Base-by-base conservation (phyloP, 1,284 basidiomycete species). In the Sporisorium iseilematis-ciliati region DNA sequence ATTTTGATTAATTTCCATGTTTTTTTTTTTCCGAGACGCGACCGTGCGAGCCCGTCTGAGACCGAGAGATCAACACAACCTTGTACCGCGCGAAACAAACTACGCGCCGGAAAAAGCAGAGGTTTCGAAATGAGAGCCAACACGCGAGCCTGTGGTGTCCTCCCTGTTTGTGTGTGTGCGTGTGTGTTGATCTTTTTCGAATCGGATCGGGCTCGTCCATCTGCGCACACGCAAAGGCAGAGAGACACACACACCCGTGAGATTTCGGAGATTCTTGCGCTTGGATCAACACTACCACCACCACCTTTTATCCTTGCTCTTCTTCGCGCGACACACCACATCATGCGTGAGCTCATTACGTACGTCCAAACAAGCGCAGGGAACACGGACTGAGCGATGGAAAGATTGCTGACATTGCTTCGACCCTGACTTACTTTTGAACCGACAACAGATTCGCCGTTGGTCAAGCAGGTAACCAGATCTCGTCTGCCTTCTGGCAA, bases 381-480 rank as follows among this genome's bases (percentile, higher is more conserved):
- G 14, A 1, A 40, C n/a, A 8, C 18, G 7, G 16, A 40, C 8
- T 1, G 6, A 29, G 16, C 14, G 46, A 29, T 42, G 23, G n/a
- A 23, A 18, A 20, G 18, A 26, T n/a, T 29, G 35, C 56, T 57
- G 56, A 57, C 46, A 41, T 38, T 18, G 29, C 11, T 42, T 14
- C 31, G 12, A 38, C 35, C 23, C 6, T 25, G 16, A 31, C 26
- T 51, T 23, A 20, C 29, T 33, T 33, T 33, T 45, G 33, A 14
- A 18, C 35, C 25, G 26, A 4, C 18, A 40, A 76, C 46, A 80
- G 71, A 50, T 72, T 82, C 66, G 70, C 76, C 65, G 70, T 77
- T 43, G 79, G 80, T 58, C 83, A 91, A 89, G 91, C 91, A 43
- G 89, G 89, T 68, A 91, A 91, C 86, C 91, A 94, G 67, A 81